A percentile compares a stretch with the other conserved stretches of the same genome.
Conservation (phyloP, 306 rosid genomes). For the Cicer arietinum region DNA sequence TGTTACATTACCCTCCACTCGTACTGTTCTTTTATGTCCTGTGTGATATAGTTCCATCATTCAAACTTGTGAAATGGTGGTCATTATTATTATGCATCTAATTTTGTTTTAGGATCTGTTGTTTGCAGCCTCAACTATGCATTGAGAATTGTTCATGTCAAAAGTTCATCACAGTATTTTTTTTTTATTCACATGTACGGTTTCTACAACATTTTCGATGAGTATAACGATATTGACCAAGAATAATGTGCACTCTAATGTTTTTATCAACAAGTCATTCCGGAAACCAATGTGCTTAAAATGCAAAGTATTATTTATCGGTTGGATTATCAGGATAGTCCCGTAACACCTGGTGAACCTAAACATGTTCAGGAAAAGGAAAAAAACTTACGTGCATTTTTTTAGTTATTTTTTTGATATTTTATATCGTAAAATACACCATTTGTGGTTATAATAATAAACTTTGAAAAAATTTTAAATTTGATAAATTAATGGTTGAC, state of each 20-base stretch:
- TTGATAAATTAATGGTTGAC: too few relatives aligned
- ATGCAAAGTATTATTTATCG: too few relatives aligned
- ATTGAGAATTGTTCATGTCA: constrained; percentile 34
- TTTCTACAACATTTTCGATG: background rate
- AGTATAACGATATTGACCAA: background rate
- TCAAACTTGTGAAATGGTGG: constrained; percentile 50
- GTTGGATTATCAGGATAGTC: too few relatives aligned
- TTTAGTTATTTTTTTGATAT: too few relatives aligned
- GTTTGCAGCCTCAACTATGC: constrained; percentile 49
- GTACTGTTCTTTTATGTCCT: constrained; percentile 41
- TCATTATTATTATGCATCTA: constrained; percentile 37
- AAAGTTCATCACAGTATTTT: constrained; percentile 21
- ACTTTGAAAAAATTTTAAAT: too few relatives aligned
- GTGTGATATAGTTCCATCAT: constrained; percentile 54
- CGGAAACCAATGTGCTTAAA: too few relatives aligned
- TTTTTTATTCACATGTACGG: background rate
- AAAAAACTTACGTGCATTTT: too few relatives aligned
- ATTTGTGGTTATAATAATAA: too few relatives aligned
- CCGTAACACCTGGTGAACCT: too few relatives aligned
- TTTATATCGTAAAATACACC: too few relatives aligned
- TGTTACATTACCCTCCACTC: constrained; percentile 47
- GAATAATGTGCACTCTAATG: background rate
- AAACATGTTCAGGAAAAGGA: too few relatives aligned
- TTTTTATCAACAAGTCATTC: too few relatives aligned
- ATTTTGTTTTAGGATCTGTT: constrained; percentile 45